Evolutionary conservation across 2,329 filamentous ascomycete genomes (phyloP).

Genomic region (Diaporthe velutina): DNA sequence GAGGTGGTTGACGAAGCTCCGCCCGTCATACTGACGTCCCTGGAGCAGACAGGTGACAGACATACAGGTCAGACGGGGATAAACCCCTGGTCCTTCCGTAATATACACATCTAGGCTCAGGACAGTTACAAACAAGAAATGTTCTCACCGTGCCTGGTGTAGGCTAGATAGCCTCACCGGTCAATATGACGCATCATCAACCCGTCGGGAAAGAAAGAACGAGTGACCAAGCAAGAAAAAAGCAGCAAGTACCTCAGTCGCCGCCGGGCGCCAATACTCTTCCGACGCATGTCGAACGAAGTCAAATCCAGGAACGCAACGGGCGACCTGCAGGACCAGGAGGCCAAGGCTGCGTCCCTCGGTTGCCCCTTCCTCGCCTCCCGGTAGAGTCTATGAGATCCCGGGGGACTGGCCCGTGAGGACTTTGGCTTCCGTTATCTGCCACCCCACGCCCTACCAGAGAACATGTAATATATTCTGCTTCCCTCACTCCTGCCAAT

Average conservation of each 20-base stretch:
- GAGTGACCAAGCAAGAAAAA: too few relatives aligned
- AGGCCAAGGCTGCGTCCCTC: neutral
- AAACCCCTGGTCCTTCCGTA: neutral
- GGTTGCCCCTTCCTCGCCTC: neutral
- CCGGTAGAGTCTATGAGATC: neutral
- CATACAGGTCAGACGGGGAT: neutral
- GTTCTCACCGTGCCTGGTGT: neutral
- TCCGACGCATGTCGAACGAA: neutral
- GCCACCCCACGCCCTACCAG: conserved; percentile 16
- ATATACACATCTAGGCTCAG: neutral
- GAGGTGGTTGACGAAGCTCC: neutral
- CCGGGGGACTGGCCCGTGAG: neutral
- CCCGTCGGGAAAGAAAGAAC: neutral
- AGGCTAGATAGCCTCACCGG: neutral
- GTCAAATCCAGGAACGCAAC: neutral
- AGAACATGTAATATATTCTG: neutral
- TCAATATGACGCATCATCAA: conserved; percentile 6
- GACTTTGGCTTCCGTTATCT: neutral
- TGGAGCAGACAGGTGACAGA: neutral
- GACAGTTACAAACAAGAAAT: neutral
- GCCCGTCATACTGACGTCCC: neutral
- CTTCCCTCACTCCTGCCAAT: neutral
- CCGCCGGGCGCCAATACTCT: neutral
- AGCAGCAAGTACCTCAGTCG: neutral
- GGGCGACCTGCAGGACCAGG: conserved; percentile 8